phyloP scores from a whole-genome alignment of 2,329 filamentous ascomycete genomes.

The Fusarium keratoplasticum region DNA sequence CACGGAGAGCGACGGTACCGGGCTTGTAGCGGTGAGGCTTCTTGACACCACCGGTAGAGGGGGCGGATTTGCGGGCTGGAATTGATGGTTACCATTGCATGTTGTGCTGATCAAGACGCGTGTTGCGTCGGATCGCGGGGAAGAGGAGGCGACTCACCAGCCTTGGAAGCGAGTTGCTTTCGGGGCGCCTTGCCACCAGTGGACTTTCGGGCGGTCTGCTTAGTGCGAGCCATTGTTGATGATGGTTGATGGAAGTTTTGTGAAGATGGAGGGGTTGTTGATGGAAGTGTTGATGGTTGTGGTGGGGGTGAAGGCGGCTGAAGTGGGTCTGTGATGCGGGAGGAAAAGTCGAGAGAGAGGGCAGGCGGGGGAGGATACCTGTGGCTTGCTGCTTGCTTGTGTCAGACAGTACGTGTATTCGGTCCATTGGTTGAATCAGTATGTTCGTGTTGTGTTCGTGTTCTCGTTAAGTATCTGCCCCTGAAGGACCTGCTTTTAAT shows the following conservation, averaged over 20 bases:
- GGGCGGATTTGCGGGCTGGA: slow-evolving; percentile 88
- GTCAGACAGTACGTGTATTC: no score
- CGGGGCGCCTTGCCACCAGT: slow-evolving; percentile 82
- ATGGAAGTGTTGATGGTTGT: slow-evolving; percentile 43
- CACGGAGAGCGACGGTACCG: slow-evolving; percentile 95
- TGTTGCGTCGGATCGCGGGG: slow-evolving; percentile 16
- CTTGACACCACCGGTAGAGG: slow-evolving; percentile 97
- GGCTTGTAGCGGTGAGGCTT: slow-evolving; percentile 93
- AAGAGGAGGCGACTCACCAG: slow-evolving; percentile 58
- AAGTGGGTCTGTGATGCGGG: slow-evolving; percentile 57
- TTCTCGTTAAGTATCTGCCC: no score
- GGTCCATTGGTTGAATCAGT: no score
- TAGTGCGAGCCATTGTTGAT: slow-evolving; percentile 71
- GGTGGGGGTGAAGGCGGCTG: slow-evolving; percentile 46
- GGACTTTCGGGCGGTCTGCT: slow-evolving; percentile 80
- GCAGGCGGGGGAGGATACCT: slow-evolving; percentile 62
- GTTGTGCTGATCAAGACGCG: slow-evolving; percentile 16
- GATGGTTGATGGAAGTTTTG: no score
- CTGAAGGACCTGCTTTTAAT: no score
- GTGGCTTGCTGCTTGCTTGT: no score
- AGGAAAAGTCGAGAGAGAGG: slow-evolving; percentile 51
- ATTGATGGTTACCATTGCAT: slow-evolving; percentile 23
- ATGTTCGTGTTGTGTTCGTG: no score
- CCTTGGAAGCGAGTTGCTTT: slow-evolving; percentile 99
- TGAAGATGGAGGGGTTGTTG: no score